Evolutionary conservation across 148 eudicot genomes (phyloP).

Genomic region (Chenopodium berlandieri): DNA sequence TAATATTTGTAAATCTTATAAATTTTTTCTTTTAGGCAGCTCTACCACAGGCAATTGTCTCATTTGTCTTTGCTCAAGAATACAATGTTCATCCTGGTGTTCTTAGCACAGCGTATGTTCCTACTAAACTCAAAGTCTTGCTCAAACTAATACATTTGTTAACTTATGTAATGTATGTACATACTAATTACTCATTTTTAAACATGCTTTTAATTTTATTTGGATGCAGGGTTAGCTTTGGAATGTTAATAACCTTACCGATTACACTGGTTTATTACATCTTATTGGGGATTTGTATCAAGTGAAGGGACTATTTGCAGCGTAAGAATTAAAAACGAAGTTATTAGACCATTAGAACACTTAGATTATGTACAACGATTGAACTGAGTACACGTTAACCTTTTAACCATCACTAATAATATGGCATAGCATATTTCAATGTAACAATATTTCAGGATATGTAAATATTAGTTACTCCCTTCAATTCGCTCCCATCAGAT

Average conservation of each 20-base stretch:
- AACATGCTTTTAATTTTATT: neutral
- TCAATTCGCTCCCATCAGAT: too few species aligned
- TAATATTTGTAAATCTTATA: too few species aligned
- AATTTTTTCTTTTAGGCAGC: slow-evolving; percentile 21
- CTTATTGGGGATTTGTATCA: slow-evolving; percentile 35
- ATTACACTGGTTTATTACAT: slow-evolving; percentile 60
- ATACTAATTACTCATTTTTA: neutral
- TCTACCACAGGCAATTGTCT: slow-evolving; percentile 32
- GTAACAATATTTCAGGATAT: too few species aligned
- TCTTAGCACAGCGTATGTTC: slow-evolving; percentile 34
- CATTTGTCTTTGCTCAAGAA: slow-evolving; percentile 36
- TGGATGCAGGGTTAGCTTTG: slow-evolving; percentile 59
- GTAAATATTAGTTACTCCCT: too few species aligned
- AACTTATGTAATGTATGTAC: neutral
- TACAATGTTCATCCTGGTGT: slow-evolving; percentile 35
- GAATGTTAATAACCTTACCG: slow-evolving; percentile 61
- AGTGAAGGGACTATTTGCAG: neutral
- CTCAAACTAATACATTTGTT: neutral
- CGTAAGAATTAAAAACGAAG: too few species aligned
- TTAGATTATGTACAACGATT: too few species aligned
- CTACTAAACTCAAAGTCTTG: neutral
- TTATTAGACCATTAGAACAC: too few species aligned
- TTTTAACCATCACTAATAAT: too few species aligned
- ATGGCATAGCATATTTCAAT: too few species aligned
- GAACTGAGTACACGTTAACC: too few species aligned